Conservation (phyloP, 2,329 filamentous ascomycete genomes). For the Coniochaeta hoffmannii region DNA sequence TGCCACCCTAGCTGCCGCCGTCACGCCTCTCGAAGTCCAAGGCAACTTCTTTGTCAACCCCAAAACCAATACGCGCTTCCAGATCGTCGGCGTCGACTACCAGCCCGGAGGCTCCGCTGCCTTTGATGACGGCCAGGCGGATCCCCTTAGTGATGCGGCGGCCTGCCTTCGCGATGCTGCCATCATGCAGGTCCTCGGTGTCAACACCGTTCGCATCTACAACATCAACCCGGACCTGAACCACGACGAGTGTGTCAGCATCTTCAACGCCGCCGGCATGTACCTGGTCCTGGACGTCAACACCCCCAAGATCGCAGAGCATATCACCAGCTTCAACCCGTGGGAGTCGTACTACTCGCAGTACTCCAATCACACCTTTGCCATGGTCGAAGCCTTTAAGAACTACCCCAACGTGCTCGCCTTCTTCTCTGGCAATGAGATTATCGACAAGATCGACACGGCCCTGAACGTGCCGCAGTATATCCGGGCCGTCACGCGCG, state of each 20-base stretch:
- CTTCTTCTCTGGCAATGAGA: slow-evolving; percentile 75
- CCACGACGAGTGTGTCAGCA: slow-evolving; percentile 59
- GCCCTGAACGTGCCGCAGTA: slow-evolving; percentile 60
- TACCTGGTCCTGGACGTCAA: slow-evolving; percentile 66
- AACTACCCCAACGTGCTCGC: slow-evolving; percentile 59
- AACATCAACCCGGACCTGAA: slow-evolving; percentile 59
- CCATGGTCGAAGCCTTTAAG: slow-evolving; percentile 60
- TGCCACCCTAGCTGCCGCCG: slow-evolving; percentile 46
- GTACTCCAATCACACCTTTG: slow-evolving; percentile 61
- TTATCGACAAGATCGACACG: slow-evolving; percentile 59
- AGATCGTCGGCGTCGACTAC: slow-evolving; percentile 62
- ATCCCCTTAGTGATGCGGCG: slow-evolving; percentile 52
- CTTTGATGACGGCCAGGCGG: slow-evolving; percentile 48
- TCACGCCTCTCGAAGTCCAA: slow-evolving; percentile 48
- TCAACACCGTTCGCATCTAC: slow-evolving; percentile 65
- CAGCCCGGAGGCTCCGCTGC: slow-evolving; percentile 60
- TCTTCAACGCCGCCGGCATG: slow-evolving; percentile 62
- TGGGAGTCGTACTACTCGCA: slow-evolving; percentile 51
- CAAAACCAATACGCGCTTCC: slow-evolving; percentile 50
- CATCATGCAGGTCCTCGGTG: slow-evolving; percentile 55
- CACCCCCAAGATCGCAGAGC: slow-evolving; percentile 52
- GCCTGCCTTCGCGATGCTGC: slow-evolving; percentile 58
- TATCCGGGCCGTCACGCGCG: slow-evolving; percentile 66
- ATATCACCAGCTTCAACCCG: slow-evolving; percentile 45
- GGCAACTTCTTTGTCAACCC: slow-evolving; percentile 55